phyloP scores from a whole-genome alignment of 1,284 basidiomycete species.

The Thelephora terrestris region DNA sequence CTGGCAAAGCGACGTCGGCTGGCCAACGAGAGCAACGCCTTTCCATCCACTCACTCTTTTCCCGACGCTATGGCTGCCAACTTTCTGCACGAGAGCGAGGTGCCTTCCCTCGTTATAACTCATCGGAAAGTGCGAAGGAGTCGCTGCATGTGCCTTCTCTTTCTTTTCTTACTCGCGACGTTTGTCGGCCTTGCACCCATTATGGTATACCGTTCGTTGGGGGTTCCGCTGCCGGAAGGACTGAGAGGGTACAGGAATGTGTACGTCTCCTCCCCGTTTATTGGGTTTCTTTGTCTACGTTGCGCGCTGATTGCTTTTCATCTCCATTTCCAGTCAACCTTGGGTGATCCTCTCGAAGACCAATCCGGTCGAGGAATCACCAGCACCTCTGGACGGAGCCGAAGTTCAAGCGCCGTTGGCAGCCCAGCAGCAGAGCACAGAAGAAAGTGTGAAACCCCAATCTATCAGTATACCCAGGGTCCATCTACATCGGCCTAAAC shows the following conservation, averaged over 20 bases:
- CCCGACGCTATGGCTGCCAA: no score
- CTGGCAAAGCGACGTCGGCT: no score
- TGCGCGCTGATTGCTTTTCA: not conserved
- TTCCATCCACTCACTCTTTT: no score
- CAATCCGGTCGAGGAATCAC: not conserved
- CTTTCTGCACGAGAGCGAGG: no score
- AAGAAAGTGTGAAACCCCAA: no score
- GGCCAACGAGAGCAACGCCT: no score
- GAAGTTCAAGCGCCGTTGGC: not conserved
- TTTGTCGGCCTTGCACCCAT: not conserved
- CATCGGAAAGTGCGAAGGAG: not conserved
- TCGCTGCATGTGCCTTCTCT: not conserved
- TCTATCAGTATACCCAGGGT: no score
- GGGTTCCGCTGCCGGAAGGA: not conserved
- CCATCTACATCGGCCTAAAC: no score
- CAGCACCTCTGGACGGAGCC: not conserved
- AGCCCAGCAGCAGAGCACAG: not conserved
- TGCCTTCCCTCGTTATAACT: no score
- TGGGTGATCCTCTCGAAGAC: not conserved
- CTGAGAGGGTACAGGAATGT: not conserved
- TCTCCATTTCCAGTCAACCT: no score
- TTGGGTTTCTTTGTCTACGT: not conserved
- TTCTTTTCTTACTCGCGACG: not conserved
- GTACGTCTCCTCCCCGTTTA: not conserved
- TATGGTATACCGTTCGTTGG: conserved; percentile 1